Percentiles rank a stretch among this genome's conserved stretches.
These are phyloP conservation scores for Pichia sp. DNA, from an alignment of 1,139 yeast genomes.

Conservation along the genomic window DNA sequence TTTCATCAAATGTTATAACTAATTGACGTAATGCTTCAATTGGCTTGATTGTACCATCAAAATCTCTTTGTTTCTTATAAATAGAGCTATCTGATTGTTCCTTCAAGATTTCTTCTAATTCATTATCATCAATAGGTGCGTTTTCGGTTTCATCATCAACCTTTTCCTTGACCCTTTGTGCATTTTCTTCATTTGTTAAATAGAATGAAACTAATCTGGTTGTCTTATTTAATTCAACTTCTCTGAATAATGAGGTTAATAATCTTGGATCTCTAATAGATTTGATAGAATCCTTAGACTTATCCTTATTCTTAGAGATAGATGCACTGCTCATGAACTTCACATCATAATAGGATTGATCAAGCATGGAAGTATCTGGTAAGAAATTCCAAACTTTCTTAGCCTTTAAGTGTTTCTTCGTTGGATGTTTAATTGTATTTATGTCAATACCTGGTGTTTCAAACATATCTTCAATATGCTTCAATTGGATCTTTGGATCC, in stretches of 20 bases:
- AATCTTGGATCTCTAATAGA: constrained; percentile 44
- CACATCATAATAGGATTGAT: constrained; percentile 67
- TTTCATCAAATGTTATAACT: constrained; percentile 50
- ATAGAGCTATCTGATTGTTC: constrained; percentile 46
- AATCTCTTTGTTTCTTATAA: constrained; percentile 71
- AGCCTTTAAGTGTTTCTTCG: constrained; percentile 69
- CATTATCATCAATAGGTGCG: constrained; percentile 40
- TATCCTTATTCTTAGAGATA: constrained; percentile 41
- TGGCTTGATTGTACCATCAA: constrained; percentile 65
- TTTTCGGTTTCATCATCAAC: constrained; percentile 45
- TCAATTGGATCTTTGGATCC: constrained; percentile 64
- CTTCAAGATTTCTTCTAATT: constrained; percentile 30
- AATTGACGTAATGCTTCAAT: constrained; percentile 56
- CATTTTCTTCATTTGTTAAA: constrained; percentile 48
- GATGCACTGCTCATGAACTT: constrained; percentile 84
- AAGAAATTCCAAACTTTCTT: constrained; percentile 76
- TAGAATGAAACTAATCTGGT: constrained; percentile 80
- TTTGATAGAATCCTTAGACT: constrained; percentile 38
- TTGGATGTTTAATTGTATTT: constrained; percentile 65
- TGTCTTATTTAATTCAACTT: constrained; percentile 69
- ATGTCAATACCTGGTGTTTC: constrained; percentile 50
- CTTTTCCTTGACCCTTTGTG: constrained; percentile 38
- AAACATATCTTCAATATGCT: constrained; percentile 75
- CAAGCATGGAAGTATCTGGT: constrained; percentile 90
- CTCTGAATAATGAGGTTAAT: constrained; percentile 69